These are phyloP conservation scores for Mycena galericulata DNA, from an alignment of 768 basidiomycete species.

Conservation along the genomic window DNA sequence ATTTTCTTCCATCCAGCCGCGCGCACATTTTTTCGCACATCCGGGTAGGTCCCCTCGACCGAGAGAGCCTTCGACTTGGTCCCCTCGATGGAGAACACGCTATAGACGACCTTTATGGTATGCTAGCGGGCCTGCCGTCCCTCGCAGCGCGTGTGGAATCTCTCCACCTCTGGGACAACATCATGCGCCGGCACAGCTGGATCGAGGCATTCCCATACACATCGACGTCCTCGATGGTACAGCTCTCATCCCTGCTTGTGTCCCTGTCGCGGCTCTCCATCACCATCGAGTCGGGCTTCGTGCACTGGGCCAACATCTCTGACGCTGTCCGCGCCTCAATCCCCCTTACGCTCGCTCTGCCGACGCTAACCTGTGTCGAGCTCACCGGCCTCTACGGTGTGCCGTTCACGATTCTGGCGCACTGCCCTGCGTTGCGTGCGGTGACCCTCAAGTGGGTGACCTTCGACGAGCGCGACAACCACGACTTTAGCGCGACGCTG, in stretches of 20 bases:
- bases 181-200: conserved; percentile 26
- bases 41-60: conserved; percentile 16
- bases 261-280: conserved; percentile 8
- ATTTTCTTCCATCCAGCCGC: conserved; percentile 18
- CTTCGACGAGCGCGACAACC: conserved; percentile 28
- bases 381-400: conserved; percentile 27
- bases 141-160: conserved; percentile 14
- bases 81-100: conserved; percentile 11
- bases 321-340: not conserved
- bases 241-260: not conserved
- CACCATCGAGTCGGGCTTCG: conserved; percentile 17
- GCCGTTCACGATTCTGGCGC: conserved; percentile 17
- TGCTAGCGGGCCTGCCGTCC: not conserved
- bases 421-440: conserved; percentile 14
- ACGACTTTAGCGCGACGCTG: conserved; percentile 23
- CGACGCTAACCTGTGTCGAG: conserved; percentile 21
- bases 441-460: conserved; percentile 25
- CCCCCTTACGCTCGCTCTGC: not conserved
- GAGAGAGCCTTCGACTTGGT: conserved; percentile 11
- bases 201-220: not conserved
- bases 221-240: not conserved
- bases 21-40: conserved; percentile 20
- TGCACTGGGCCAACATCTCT: conserved; percentile 30
- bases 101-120: conserved; percentile 1
- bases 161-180: conserved; percentile 22